Percentiles rank a stretch among this genome's conserved stretches.
Evolutionary conservation across 495 filamentous ascomycete genomes (phyloP).

Genomic region (Penicillium coffeae): DNA sequence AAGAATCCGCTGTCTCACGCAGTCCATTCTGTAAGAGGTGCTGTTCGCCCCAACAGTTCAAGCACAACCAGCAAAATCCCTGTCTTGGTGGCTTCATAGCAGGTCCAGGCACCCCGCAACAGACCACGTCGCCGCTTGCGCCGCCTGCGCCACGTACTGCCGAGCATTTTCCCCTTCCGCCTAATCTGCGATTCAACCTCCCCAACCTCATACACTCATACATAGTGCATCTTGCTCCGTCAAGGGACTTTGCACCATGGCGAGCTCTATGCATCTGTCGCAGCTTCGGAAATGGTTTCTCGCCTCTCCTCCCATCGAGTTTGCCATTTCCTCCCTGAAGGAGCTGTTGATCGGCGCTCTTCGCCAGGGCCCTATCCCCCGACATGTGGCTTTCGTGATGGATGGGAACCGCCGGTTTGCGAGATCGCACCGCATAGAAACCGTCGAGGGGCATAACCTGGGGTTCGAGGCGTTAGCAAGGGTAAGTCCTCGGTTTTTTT

Average conservation of each 20-base stretch:
- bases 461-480: conserved; percentile 92
- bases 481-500: conserved; percentile 36
- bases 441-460: conserved; percentile 92
- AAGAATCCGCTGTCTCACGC: too few relatives aligned
- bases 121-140: conserved; percentile 20
- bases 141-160: too few relatives aligned
- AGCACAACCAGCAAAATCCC: too few relatives aligned
- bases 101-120: not conserved
- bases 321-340: conserved; percentile 64
- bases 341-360: conserved; percentile 83
- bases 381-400: conserved; percentile 97
- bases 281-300: conserved; percentile 81
- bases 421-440: conserved; percentile 85
- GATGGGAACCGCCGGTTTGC: conserved; percentile 95
- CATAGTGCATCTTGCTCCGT: not conserved
- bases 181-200: conserved; percentile 1
- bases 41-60: too few relatives aligned
- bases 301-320: conserved; percentile 85
- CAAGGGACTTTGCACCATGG: conserved; percentile 24
- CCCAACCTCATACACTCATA: conserved; percentile 1
- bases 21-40: too few relatives aligned
- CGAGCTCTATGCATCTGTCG: conserved; percentile 63
- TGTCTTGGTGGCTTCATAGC: too few relatives aligned
- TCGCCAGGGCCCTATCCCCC: conserved; percentile 83
- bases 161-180: conserved; percentile 4